These are phyloP conservation scores for Larix sibirica DNA, from an alignment of 83 land plant genomes.

Conservation along the genomic window DNA sequence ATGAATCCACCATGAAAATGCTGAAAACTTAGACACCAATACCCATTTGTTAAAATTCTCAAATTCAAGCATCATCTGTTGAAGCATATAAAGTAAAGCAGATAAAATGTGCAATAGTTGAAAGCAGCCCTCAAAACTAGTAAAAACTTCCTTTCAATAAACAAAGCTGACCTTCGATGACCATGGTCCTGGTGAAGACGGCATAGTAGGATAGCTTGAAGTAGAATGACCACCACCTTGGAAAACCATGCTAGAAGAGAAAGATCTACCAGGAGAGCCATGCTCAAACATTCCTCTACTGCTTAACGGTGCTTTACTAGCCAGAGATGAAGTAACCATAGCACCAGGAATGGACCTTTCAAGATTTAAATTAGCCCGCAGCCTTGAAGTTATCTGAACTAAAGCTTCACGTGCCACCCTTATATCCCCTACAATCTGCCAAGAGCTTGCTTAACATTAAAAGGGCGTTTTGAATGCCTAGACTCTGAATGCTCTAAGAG, in stretches of 20 bases:
- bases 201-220: constrained; percentile 14
- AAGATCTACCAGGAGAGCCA: constrained; percentile 20
- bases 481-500: neutral
- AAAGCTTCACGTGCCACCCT: constrained; percentile 77
- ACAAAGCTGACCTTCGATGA: constrained; percentile 15
- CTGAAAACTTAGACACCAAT: neutral
- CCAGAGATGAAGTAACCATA: constrained; percentile 19
- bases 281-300: constrained; percentile 10
- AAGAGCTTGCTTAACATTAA: neutral
- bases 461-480: neutral
- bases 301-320: neutral
- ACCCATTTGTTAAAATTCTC: neutral
- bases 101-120: neutral
- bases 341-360: constrained; percentile 36
- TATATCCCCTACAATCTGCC: constrained; percentile 83
- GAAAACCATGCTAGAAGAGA: constrained; percentile 15
- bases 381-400: constrained; percentile 59
- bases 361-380: constrained; percentile 43
- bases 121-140: neutral
- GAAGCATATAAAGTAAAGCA: neutral
- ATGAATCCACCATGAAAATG: too few relatives aligned
- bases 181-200: constrained; percentile 1
- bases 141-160: neutral
- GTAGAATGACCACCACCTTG: constrained; percentile 21
- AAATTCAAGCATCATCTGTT: neutral